phyloP scores from a whole-genome alignment of 805 yeast species.

The Yarrowia sp. region DNA sequence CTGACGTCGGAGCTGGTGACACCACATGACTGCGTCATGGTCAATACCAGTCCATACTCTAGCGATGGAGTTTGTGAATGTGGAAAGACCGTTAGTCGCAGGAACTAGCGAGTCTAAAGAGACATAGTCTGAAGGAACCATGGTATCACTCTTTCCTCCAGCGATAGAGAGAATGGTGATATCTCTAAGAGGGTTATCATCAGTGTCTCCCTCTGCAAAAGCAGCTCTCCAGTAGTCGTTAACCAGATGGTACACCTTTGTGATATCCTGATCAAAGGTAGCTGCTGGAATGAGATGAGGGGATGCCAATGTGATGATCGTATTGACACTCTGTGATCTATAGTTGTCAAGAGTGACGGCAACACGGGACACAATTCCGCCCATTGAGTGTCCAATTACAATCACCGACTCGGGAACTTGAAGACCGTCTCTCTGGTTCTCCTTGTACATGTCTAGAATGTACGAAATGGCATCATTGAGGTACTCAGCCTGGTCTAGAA shows the following conservation, averaged over 20 bases:
- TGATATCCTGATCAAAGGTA: slow-evolving; percentile 88
- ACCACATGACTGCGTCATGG: slow-evolving; percentile 96
- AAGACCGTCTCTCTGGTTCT: slow-evolving; percentile 42
- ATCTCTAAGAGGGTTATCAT: slow-evolving; percentile 58
- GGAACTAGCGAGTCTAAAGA: slow-evolving; percentile 76
- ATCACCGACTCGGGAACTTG: slow-evolving; percentile 71
- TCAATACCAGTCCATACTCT: slow-evolving; percentile 93
- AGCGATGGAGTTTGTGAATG: slow-evolving; percentile 85
- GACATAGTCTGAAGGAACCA: slow-evolving; percentile 91
- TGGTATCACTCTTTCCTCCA: slow-evolving; percentile 81
- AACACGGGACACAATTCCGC: slow-evolving; percentile 91
- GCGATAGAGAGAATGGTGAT: slow-evolving; percentile 83
- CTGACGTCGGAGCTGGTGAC: slow-evolving; percentile 78
- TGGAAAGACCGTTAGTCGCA: slow-evolving; percentile 76
- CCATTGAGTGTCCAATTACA: slow-evolving; percentile 93
- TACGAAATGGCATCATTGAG: slow-evolving; percentile 84
- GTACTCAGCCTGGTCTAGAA: slow-evolving; percentile 92
- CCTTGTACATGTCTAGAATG: slow-evolving; percentile 71
- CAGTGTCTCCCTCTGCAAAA: slow-evolving; percentile 52
- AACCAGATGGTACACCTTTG: slow-evolving; percentile 72
- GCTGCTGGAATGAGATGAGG: slow-evolving; percentile 94
- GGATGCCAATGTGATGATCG: slow-evolving; percentile 83
- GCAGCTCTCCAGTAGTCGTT: slow-evolving; percentile 84
- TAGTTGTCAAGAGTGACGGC: slow-evolving; percentile 84
- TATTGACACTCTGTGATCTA: slow-evolving; percentile 71